Percentiles rank a stretch among this genome's conserved stretches.
phyloP scores from a whole-genome alignment of 1,284 basidiomycete species.

The Pulveroboletus sp. region DNA sequence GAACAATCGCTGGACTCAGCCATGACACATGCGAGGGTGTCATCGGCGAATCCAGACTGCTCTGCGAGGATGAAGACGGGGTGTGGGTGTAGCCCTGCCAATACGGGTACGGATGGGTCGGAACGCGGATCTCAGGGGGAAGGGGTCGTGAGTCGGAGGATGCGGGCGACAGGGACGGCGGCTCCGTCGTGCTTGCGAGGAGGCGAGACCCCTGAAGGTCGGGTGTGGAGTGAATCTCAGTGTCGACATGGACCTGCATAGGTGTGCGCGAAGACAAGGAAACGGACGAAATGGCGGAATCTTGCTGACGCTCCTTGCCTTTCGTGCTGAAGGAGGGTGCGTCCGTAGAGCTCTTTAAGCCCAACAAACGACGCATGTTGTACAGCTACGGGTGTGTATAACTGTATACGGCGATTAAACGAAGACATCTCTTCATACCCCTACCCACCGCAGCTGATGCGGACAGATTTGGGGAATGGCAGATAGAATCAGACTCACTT shows the following conservation, averaged over 20 bases:
- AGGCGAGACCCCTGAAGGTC: constrained; percentile 17
- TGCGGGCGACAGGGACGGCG: constrained; percentile 17
- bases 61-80: constrained; percentile 32
- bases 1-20: constrained; percentile 21
- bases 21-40: constrained; percentile 39
- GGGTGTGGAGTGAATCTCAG: constrained; percentile 26
- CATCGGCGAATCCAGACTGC: constrained; percentile 32
- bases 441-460: constrained; percentile 21
- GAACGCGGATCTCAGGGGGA: constrained; percentile 32
- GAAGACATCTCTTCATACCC: constrained; percentile 7
- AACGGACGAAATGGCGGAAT: constrained; percentile 3
- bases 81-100: constrained; percentile 31
- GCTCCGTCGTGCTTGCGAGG: constrained; percentile 21
- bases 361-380: constrained; percentile 30
- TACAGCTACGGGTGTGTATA: constrained; percentile 5
- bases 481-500: constrained; percentile 12
- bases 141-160: constrained; percentile 21
- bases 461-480: constrained; percentile 9
- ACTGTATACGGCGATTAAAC: constrained; percentile 20
- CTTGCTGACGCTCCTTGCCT: constrained; percentile 23
- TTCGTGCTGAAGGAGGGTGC: constrained; percentile 13
- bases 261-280: constrained; percentile 5
- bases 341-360: constrained; percentile 25
- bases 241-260: constrained; percentile 30
- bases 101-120: constrained; percentile 32